Base-by-base conservation (phyloP, 192 early-diverging fungal species). In the Geranomyces michiganensis region DNA sequence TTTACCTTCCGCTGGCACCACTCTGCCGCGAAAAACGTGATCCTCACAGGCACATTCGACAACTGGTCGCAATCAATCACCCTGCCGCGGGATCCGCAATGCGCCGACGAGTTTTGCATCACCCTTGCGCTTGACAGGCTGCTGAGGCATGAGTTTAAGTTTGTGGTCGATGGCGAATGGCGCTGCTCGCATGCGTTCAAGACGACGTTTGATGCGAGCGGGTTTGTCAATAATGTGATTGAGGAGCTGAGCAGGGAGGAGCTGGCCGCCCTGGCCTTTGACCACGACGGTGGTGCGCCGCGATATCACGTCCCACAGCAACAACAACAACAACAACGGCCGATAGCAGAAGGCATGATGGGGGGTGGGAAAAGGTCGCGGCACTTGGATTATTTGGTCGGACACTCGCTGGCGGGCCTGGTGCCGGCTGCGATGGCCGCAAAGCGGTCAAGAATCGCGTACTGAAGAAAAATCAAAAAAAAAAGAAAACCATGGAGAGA, bases 81-180 rank as follows among this genome's bases (percentile, higher is more conserved):
- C 14, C 10, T 75, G 21, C 51, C 43, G 30, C 73, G 59, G 12
- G 65, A 61, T 0, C 59, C 65, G 4, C n/a, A 62, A 1, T 63
- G 51, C 44, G 15, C 14, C 15, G 73, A 69, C 51, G 73, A 75
- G 41, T 75, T 62, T 29, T 22, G n/a, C 43, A 32, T 75, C 36
- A 63, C 58, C 12, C 31, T 75, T 9, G 24, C 24, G 6, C 67
- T 75, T 19, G 73, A 75, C 60, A 47, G 65, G 19, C 31, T 26
- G 0, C 15, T 29, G 29, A 8, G 45, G 12, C 58, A 60, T 9
- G 60, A 32, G 2, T 75, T 75, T 60, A 75, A 75, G 66, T 75
- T 75, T 47, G 66, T 75, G 8, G 73, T 75, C 15, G 73, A 75
- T 59, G 73, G 73, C 30, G 53, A 47, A 32, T 75, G 73, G 73